phyloP scores from a whole-genome alignment of 208 protist species.

The Trypanosoma cruzi region DNA sequence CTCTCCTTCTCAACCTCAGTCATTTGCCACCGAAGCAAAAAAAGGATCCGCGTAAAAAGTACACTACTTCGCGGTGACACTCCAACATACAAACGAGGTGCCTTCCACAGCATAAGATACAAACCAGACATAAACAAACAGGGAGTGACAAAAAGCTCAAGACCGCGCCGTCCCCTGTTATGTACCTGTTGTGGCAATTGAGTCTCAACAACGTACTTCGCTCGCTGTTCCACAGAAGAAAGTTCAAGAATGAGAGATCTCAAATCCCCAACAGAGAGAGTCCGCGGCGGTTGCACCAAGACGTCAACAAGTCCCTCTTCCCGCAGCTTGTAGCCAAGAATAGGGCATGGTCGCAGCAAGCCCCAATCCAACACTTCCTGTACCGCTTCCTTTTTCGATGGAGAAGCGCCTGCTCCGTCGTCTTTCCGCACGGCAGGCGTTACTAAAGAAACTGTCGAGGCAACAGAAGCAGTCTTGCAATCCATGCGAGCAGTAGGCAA shows the following conservation, averaged over 20 bases:
- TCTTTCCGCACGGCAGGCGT: too few relatives aligned
- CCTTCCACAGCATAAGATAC: constrained; percentile 78
- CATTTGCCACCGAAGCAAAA: constrained; percentile 42
- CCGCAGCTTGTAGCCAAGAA: constrained; percentile 59
- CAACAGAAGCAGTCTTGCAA: not conserved
- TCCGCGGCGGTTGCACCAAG: constrained; percentile 35
- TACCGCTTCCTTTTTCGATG: not conserved
- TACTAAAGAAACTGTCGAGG: too few relatives aligned
- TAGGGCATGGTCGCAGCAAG: constrained; percentile 50
- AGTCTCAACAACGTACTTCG: constrained; percentile 64
- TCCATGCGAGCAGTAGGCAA: not conserved
- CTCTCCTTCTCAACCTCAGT: constrained; percentile 46
- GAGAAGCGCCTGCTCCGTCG: not conserved
- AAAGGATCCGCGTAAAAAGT: constrained; percentile 46
- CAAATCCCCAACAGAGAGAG: constrained; percentile 46
- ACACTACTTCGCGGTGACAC: constrained; percentile 66
- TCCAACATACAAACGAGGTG: constrained; percentile 53
- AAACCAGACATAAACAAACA: constrained; percentile 55
- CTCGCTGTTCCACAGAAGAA: constrained; percentile 59
- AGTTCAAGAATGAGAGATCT: constrained; percentile 53
- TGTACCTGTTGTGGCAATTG: constrained; percentile 54
- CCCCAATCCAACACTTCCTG: constrained; percentile 3
- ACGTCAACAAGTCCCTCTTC: constrained; percentile 51
- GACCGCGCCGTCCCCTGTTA: constrained; percentile 41
- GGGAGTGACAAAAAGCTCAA: constrained; percentile 69